Percentiles rank a stretch among this genome's conserved stretches.
Evolutionary conservation across 2,329 filamentous ascomycete species (phyloP).

Genomic region (Thermoascus crustaceus): DNA sequence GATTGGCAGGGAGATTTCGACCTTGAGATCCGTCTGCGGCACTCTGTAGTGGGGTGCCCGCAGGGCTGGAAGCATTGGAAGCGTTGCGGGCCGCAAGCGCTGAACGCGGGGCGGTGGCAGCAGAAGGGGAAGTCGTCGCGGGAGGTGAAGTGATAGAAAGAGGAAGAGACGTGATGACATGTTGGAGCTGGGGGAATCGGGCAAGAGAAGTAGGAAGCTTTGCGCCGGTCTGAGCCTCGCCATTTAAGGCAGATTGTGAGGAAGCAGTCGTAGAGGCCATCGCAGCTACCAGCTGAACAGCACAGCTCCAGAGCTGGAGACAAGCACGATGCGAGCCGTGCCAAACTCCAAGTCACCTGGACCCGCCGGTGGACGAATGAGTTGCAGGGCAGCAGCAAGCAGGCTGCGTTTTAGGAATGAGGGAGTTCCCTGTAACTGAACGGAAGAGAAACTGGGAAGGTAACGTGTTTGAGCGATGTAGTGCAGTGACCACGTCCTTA

Average conservation of each 20-base stretch:
- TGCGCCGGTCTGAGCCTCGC: constrained; percentile 28
- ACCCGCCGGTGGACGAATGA: constrained; percentile 28
- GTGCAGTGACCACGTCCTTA: constrained; percentile 33
- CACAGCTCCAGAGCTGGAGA: constrained; percentile 24
- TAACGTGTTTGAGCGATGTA: constrained; percentile 16
- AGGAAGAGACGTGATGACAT: constrained; percentile 27
- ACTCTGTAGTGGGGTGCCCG: constrained; percentile 26
- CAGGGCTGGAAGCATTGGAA: constrained; percentile 24
- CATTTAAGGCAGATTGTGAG: constrained; percentile 28
- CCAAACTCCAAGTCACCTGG: constrained; percentile 33
- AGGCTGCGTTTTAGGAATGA: constrained; percentile 16
- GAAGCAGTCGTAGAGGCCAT: constrained; percentile 33
- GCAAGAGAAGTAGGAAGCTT: constrained; percentile 27
- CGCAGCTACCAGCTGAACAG: constrained; percentile 21
- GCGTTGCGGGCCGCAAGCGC: constrained; percentile 13
- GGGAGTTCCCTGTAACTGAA: constrained; percentile 17
- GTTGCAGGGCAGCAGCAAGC: constrained; percentile 20
- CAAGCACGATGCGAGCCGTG: constrained; percentile 20
- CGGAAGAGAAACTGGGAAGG: constrained; percentile 24
- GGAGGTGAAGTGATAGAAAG: constrained; percentile 22
- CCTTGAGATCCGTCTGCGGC: constrained; percentile 26
- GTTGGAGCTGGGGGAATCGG: constrained; percentile 24
- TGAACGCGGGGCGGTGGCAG: constrained; percentile 22
- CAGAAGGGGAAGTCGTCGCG: constrained; percentile 6
- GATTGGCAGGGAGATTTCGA: constrained; percentile 17